Evolutionary conservation across 345 rosid species (phyloP).

Genomic region (Capsella bursapastoris): DNA sequence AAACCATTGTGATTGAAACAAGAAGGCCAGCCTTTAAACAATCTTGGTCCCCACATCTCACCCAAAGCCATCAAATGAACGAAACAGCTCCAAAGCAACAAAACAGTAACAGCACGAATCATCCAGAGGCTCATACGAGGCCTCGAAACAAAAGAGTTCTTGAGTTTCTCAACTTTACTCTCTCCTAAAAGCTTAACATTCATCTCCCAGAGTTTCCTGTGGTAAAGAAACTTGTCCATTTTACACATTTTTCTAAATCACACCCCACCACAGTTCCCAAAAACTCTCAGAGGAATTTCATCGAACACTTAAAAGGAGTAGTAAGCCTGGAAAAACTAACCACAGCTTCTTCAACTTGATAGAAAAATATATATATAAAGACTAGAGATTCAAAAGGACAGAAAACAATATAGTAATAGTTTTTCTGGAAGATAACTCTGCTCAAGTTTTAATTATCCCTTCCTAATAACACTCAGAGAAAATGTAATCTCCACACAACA

Average conservation of each 20-base stretch:
- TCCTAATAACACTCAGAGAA: slow-evolving; percentile 23
- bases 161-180: slow-evolving; percentile 61
- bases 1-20: slow-evolving; percentile 61
- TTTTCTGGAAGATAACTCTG: slow-evolving; percentile 1
- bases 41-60: slow-evolving; percentile 84
- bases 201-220: slow-evolving; percentile 60
- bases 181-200: slow-evolving; percentile 60
- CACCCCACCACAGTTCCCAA: slow-evolving; percentile 8
- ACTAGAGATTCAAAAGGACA: slow-evolving; percentile 1
- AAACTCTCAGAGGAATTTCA: slow-evolving; percentile 36
- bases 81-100: slow-evolving; percentile 76
- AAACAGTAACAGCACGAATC: slow-evolving; percentile 64
- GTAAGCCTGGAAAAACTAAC: slow-evolving; percentile 2
- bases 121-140: slow-evolving; percentile 78
- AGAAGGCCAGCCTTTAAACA: slow-evolving; percentile 88
- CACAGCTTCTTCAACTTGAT: slow-evolving; percentile 4
- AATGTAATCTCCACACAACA: slow-evolving; percentile 26
- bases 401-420: neutral
- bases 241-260: slow-evolving; percentile 43
- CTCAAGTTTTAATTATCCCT: neutral
- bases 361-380: neutral
- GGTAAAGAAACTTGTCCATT: slow-evolving; percentile 50
- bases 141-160: slow-evolving; percentile 59
- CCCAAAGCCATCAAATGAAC: slow-evolving; percentile 78
- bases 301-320: slow-evolving; percentile 25